Conservation (phyloP, 768 basidiomycete genomes). For the Baorangia bicolor region DNA sequence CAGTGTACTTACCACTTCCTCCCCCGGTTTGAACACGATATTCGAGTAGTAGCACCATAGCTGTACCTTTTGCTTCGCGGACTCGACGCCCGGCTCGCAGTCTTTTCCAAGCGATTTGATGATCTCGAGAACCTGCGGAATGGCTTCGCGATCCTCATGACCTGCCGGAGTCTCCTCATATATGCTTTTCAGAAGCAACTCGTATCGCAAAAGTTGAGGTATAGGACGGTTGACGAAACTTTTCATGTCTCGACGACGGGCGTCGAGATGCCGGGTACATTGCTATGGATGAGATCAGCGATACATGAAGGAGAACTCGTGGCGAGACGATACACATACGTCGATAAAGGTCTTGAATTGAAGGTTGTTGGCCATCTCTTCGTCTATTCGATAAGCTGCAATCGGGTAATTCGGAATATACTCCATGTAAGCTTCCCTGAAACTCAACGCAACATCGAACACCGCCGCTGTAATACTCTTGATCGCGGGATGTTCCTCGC, state of each 20-base stretch:
- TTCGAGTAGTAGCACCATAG: slow-evolving; percentile 84
- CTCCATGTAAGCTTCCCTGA: slow-evolving; percentile 89
- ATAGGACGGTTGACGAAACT: slow-evolving; percentile 92
- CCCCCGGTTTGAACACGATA: slow-evolving; percentile 76
- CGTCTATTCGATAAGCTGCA: slow-evolving; percentile 82
- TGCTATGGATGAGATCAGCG: slow-evolving; percentile 29
- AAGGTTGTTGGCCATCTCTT: slow-evolving; percentile 80
- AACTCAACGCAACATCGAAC: slow-evolving; percentile 87
- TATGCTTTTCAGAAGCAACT: slow-evolving; percentile 78
- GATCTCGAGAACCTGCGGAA: slow-evolving; percentile 84
- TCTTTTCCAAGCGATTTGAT: slow-evolving; percentile 86
- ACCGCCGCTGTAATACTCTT: slow-evolving; percentile 79
- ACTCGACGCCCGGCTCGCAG: slow-evolving; percentile 81
- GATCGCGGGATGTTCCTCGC: slow-evolving; percentile 82
- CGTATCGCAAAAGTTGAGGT: slow-evolving; percentile 85
- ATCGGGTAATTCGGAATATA: slow-evolving; percentile 94
- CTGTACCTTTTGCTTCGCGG: slow-evolving; percentile 86
- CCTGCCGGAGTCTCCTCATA: slow-evolving; percentile 68
- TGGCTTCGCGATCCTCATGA: slow-evolving; percentile 79
- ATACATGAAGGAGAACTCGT: background rate
- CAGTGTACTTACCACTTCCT: slow-evolving; percentile 50
- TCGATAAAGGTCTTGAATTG: slow-evolving; percentile 83
- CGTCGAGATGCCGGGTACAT: slow-evolving; percentile 65
- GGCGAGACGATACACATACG: slow-evolving; percentile 40
- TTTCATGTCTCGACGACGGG: slow-evolving; percentile 87